Conservation (phyloP, 2,329 filamentous ascomycete species). For the Exophiala calicioides region DNA sequence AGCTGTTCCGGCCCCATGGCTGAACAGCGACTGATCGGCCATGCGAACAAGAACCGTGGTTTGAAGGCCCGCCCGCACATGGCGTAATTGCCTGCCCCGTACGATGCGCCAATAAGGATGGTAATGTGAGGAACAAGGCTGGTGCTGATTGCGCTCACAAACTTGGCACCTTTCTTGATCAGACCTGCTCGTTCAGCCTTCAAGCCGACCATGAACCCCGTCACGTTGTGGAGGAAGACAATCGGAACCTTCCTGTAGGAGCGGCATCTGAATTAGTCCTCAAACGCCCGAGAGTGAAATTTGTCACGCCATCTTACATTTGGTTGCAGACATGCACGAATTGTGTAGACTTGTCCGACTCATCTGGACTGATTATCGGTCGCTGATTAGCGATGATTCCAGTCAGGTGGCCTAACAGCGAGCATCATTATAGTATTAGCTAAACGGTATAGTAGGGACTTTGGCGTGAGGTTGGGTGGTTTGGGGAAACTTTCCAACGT, state of each 20-base stretch:
- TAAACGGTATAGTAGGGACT: no score
- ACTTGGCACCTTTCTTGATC: slow-evolving; percentile 49
- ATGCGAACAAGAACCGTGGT: slow-evolving; percentile 48
- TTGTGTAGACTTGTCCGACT: slow-evolving; percentile 45
- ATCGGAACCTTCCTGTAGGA: slow-evolving; percentile 40
- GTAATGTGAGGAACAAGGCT: slow-evolving; percentile 49
- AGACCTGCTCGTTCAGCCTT: slow-evolving; percentile 48
- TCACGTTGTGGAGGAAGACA: slow-evolving; percentile 51
- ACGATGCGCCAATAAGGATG: slow-evolving; percentile 48
- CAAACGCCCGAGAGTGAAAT: background rate
- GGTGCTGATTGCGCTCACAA: slow-evolving; percentile 48
- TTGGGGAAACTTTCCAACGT: no score
- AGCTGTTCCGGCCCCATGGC: slow-evolving; percentile 47
- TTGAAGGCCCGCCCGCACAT: slow-evolving; percentile 48
- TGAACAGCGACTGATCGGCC: slow-evolving; percentile 43
- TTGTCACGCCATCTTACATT: background rate
- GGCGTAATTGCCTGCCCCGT: slow-evolving; percentile 51
- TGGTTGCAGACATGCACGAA: slow-evolving; percentile 51
- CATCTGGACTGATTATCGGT: slow-evolving; percentile 43
- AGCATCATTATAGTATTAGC: no score
- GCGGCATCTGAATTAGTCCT: background rate
- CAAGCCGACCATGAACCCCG: slow-evolving; percentile 52
- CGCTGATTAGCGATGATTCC: slow-evolving; percentile 47
- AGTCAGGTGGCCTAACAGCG: slow-evolving; percentile 38
- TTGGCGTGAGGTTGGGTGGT: background rate